Percentiles rank a stretch among this genome's conserved stretches.
Conservation (phyloP, 768 basidiomycete species). For the Mycena sanguinolenta region DNA sequence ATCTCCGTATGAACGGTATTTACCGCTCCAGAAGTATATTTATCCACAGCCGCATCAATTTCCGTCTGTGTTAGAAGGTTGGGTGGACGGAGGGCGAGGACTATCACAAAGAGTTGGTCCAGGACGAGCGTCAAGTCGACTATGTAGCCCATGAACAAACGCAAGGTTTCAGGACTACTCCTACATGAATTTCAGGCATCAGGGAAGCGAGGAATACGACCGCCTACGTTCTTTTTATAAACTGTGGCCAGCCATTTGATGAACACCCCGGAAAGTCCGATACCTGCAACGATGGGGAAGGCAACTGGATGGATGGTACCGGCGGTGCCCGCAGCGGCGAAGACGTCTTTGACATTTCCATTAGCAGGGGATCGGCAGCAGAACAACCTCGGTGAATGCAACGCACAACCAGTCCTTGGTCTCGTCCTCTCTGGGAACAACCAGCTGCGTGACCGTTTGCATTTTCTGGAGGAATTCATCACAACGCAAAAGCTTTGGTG, state of each 20-base stretch:
- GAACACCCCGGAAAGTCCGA: background rate
- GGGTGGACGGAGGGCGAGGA: background rate
- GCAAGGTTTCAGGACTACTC: too few species aligned
- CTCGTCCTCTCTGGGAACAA: background rate
- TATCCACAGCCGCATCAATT: background rate
- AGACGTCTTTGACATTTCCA: background rate
- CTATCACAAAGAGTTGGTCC: background rate
- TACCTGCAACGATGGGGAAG: too few species aligned
- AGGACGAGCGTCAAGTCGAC: constrained; percentile 2
- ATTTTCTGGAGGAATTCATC: background rate
- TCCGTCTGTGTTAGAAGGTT: background rate
- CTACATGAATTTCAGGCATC: background rate
- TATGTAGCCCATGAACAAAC: background rate
- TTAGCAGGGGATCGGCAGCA: background rate
- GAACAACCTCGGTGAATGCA: background rate
- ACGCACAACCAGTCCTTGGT: background rate
- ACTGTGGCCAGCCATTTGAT: background rate
- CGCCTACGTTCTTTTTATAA: constrained; percentile 1
- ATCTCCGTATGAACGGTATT: too few species aligned
- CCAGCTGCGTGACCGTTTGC: background rate
- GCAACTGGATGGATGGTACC: background rate
- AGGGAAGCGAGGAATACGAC: too few species aligned
- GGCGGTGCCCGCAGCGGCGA: background rate
- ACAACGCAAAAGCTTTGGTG: background rate
- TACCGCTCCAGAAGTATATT: background rate